phyloP scores from a whole-genome alignment of 805 yeast species.

The Kluyveromyces lactis region DNA sequence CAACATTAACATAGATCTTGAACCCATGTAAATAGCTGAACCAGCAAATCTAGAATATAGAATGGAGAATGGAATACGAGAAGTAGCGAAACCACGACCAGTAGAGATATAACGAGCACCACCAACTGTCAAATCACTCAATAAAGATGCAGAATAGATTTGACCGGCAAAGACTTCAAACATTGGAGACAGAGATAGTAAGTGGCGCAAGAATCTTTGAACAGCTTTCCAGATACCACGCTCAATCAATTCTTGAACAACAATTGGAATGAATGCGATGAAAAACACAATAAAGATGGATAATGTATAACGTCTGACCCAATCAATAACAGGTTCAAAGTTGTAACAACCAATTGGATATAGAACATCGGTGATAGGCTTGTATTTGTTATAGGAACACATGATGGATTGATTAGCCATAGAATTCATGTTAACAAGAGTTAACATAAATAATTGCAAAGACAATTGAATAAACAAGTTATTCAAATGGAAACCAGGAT shows the following conservation, averaged over 20 bases:
- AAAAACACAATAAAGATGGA: slow-evolving; percentile 78
- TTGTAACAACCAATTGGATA: slow-evolving; percentile 70
- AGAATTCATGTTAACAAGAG: slow-evolving; percentile 63
- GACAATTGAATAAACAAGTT: slow-evolving; percentile 72
- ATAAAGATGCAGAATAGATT: slow-evolving; percentile 62
- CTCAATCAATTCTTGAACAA: slow-evolving; percentile 73
- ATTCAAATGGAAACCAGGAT: slow-evolving; percentile 80
- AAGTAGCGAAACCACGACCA: slow-evolving; percentile 81
- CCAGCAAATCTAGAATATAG: slow-evolving; percentile 73
- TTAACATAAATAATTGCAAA: slow-evolving; percentile 61
- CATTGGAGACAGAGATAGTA: slow-evolving; percentile 65
- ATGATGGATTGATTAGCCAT: slow-evolving; percentile 62
- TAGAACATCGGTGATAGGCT: slow-evolving; percentile 58
- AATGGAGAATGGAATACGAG: slow-evolving; percentile 68
- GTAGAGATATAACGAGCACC: slow-evolving; percentile 85
- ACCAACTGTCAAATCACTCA: slow-evolving; percentile 68
- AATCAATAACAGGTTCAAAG: slow-evolving; percentile 63
- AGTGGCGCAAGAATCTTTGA: slow-evolving; percentile 60
- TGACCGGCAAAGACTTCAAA: slow-evolving; percentile 81
- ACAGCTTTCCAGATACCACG: slow-evolving; percentile 73
- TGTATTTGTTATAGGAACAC: slow-evolving; percentile 57
- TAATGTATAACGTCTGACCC: slow-evolving; percentile 74
- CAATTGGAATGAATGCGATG: slow-evolving; percentile 70
- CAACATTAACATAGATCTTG: slow-evolving; percentile 65
- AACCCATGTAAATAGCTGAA: slow-evolving; percentile 78